Conservation (phyloP, 768 basidiomycete species). For the Hygrophorus pudorinus region DNA sequence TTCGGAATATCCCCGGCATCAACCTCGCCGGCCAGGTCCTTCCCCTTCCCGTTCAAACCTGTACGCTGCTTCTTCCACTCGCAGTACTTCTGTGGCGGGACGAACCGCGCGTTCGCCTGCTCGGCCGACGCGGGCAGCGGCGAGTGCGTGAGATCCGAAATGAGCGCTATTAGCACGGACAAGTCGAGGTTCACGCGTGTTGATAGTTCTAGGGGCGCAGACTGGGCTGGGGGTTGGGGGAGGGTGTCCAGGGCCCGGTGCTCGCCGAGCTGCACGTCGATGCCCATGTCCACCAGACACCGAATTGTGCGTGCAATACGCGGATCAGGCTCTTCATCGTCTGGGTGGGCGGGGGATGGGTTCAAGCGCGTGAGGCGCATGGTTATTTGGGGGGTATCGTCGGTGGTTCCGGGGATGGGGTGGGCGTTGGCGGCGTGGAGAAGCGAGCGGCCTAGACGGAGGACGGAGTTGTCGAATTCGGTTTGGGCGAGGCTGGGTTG, state of each 20-base stretch:
- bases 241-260: constrained; percentile 1
- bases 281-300: constrained; percentile 47
- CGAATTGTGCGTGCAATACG: constrained; percentile 55
- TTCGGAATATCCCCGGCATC: constrained; percentile 20
- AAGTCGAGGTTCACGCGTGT: constrained; percentile 69
- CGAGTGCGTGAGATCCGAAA: constrained; percentile 74
- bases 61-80: constrained; percentile 44
- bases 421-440: constrained; percentile 53
- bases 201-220: constrained; percentile 39
- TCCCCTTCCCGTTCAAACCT: not conserved
- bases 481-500: constrained; percentile 32
- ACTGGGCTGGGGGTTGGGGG: constrained; percentile 8
- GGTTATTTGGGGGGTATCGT: constrained; percentile 39
- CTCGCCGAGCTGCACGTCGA: constrained; percentile 61
- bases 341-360: too few species aligned
- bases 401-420: constrained; percentile 29
- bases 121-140: constrained; percentile 45
- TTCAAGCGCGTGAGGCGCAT: constrained; percentile 66
- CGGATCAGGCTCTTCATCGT: constrained; percentile 28
- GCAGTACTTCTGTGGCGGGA: constrained; percentile 44
- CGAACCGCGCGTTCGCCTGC: constrained; percentile 56
- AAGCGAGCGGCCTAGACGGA: constrained; percentile 62
- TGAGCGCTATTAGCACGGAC: constrained; percentile 74
- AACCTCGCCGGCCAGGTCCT: constrained; percentile 14
- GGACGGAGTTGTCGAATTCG: constrained; percentile 62